Percentiles rank a stretch among this genome's conserved stretches.
Evolutionary conservation across 805 yeast species (phyloP).

Genomic region (Diddensiella caesifluorescens): DNA sequence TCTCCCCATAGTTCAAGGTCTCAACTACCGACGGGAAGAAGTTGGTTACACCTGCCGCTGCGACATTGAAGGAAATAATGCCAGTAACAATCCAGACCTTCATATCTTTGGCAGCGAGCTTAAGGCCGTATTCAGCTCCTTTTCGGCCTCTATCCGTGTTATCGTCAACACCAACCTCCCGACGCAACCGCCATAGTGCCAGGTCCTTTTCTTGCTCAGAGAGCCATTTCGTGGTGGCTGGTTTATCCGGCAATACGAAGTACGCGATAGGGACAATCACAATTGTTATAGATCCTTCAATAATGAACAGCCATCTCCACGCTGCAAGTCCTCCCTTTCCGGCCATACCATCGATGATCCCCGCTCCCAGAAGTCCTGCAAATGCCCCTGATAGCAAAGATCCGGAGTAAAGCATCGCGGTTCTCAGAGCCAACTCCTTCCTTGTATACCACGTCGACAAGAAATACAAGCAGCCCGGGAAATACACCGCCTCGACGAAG

Average conservation of each 20-base stretch:
- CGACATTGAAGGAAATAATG: slow-evolving; percentile 43
- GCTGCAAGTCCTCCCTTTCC: slow-evolving; percentile 39
- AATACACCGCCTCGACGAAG: slow-evolving; percentile 45
- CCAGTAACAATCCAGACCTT: slow-evolving; percentile 21
- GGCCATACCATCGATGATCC: slow-evolving; percentile 42
- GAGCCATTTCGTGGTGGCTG: slow-evolving; percentile 36
- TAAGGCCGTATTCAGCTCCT: slow-evolving; percentile 5
- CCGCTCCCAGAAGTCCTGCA: slow-evolving; percentile 51
- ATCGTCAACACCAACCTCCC: slow-evolving; percentile 29
- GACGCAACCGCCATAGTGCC: slow-evolving; percentile 18
- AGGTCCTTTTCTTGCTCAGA: slow-evolving; percentile 20
- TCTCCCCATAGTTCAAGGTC: slow-evolving; percentile 46
- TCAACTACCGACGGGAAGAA: slow-evolving; percentile 60
- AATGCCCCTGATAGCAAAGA: slow-evolving; percentile 47
- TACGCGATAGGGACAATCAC: slow-evolving; percentile 42
- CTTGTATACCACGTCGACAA: slow-evolving; percentile 53
- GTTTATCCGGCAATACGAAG: slow-evolving; percentile 48
- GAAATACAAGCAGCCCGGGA: slow-evolving; percentile 45
- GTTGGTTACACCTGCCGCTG: slow-evolving; percentile 54
- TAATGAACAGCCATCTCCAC: slow-evolving; percentile 54
- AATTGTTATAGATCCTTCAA: slow-evolving; percentile 52
- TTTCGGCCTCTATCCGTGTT: slow-evolving; percentile 23
- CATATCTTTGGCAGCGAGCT: slow-evolving; percentile 21
- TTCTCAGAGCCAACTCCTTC: slow-evolving; percentile 45
- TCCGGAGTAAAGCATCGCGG: slow-evolving; percentile 48